These are phyloP conservation scores for Lumnitzera littorea DNA, from an alignment of 345 rosid genomes.

Conservation along the genomic window DNA sequence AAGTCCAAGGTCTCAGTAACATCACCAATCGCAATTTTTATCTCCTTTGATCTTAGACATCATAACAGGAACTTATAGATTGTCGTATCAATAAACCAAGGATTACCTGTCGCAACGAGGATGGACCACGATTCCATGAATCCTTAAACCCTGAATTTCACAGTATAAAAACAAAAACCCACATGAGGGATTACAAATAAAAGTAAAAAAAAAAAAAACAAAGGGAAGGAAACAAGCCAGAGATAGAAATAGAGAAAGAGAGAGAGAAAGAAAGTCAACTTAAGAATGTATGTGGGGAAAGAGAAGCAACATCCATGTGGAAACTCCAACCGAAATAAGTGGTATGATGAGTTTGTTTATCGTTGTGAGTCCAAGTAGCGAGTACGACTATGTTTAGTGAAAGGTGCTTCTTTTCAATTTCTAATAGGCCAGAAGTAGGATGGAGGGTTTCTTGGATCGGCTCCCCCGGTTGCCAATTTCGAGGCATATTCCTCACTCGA, in stretches of 20 bases:
- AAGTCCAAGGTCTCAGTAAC: too few species aligned
- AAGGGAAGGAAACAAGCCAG: not conserved
- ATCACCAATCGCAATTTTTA: too few species aligned
- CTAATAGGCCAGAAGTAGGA: not conserved
- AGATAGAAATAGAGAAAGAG: not conserved
- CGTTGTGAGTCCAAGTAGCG: not conserved
- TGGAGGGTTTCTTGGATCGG: too few species aligned
- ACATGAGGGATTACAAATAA: not conserved
- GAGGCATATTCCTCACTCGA: not conserved
- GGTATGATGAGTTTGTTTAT: not conserved
- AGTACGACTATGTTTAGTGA: not conserved
- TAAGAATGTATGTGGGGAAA: not conserved
- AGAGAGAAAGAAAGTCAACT: not conserved
- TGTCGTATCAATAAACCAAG: not conserved
- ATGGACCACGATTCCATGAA: constrained; percentile 18
- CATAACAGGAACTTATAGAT: too few species aligned
- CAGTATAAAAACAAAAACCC: not conserved
- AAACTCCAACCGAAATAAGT: not conserved
- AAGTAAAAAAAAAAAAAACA: not conserved
- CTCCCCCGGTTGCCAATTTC: not conserved
- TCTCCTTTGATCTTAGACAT: too few species aligned
- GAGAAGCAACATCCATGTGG: constrained; percentile 48
- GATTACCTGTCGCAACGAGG: constrained; percentile 34
- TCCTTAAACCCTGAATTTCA: constrained; percentile 22
- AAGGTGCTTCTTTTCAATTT: not conserved